Conservation (phyloP, 495 filamentous ascomycete genomes). For the Penicillium crystallinum region DNA sequence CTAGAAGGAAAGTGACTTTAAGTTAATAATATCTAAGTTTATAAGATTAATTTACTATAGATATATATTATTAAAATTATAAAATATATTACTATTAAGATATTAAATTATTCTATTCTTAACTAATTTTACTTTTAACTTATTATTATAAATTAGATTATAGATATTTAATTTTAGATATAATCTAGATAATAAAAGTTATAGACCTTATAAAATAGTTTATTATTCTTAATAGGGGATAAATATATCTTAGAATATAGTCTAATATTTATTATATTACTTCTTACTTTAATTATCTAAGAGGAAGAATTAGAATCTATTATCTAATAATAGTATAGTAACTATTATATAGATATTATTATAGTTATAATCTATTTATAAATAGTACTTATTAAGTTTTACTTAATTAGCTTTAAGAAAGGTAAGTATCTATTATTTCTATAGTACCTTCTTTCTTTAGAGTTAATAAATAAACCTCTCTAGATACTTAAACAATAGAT, state of each 20-base stretch:
- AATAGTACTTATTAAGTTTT: not conserved
- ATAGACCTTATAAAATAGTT: not conserved
- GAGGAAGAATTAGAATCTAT: not conserved
- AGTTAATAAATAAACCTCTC: not conserved
- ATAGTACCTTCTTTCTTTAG: not conserved
- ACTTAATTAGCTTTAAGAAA: not conserved
- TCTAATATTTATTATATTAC: not conserved
- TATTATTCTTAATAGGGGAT: not conserved
- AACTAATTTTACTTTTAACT: not conserved
- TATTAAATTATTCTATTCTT: not conserved
- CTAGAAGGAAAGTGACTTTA: not conserved
- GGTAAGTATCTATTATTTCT: not conserved
- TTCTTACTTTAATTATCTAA: not conserved
- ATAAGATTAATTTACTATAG: not conserved
- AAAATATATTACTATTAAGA: not conserved
- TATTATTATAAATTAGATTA: not conserved
- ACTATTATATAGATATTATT: not conserved
- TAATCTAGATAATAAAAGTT: not conserved
- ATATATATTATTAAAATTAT: not conserved
- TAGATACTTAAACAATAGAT: conserved; percentile 1
- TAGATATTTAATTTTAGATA: not conserved
- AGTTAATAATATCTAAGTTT: not conserved
- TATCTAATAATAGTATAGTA: not conserved
- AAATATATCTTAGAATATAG: not conserved
- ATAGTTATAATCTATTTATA: not conserved